Base-by-base conservation (phyloP, 345 rosid genomes). In the Erucastrum elatum region DNA sequence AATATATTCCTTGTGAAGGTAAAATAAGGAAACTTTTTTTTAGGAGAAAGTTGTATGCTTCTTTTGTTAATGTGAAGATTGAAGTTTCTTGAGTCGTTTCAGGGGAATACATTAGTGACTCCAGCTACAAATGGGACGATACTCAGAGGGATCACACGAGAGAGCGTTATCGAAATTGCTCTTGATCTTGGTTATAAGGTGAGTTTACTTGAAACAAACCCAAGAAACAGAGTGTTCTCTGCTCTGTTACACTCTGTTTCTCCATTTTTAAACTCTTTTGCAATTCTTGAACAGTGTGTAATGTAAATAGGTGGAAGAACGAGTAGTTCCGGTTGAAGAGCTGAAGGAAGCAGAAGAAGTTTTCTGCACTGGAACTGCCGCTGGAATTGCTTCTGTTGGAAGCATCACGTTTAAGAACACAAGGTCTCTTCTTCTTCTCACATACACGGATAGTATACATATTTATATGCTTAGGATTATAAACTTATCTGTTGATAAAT, bases 1-100 rank as follows among this genome's bases (percentile, higher is more conserved):
- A 94, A 92, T 76, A 86, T 94, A 64, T 94, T 94, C 77, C 49
- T 91, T 29, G 89, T 88, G 8, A 94, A 91, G 97, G 98, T 90
- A 71, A 27, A 11, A 29, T n/a, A 44, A 11, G 3, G 15, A 66
- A 4, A 49, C 6, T 64, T 8, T 3, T 25, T 56, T 8, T 7
- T 25, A 39, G 61, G 33, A 17, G 21, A 6, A 41, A 25, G 9
- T 13, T 46, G 56, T 61, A 6, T 34, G 64, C 21, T 34, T 35
- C 6, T 25, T 3, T 16, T 16, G 17, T 49, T 39, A 49, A 21
- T 64, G n/a, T 34, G 1, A 74, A 34, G 10, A 68, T 2, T 74
- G 30, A 51, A 72, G 71, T 60, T 66, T 13, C 6, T 34, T 8
- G 30, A 73, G 30, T 33, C 63, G 63, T 74, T 62, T 6, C 76